phyloP scores from a whole-genome alignment of 2,329 filamentous ascomycete genomes.

The Sphaerulina musiva region DNA sequence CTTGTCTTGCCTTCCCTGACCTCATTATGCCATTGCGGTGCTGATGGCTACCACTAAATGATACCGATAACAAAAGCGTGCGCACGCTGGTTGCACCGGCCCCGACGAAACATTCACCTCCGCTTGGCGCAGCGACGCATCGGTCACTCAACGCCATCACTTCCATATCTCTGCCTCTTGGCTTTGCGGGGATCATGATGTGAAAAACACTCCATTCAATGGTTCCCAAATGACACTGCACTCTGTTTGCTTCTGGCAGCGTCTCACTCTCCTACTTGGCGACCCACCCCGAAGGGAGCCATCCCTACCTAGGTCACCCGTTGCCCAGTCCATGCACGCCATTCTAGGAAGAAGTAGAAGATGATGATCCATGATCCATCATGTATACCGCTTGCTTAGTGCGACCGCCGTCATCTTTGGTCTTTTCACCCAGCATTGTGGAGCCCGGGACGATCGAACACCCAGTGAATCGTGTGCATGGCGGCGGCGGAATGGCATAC shows the following conservation, averaged over 20 bases:
- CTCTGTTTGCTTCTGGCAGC: slow-evolving; percentile 13
- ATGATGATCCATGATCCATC: not conserved
- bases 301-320: slow-evolving; percentile 9
- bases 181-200: slow-evolving; percentile 16
- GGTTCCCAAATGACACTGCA: slow-evolving; percentile 9
- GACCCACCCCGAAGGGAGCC: slow-evolving; percentile 16
- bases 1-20: not conserved
- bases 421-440: slow-evolving; percentile 3
- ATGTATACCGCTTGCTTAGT: slow-evolving; percentile 9
- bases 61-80: not conserved
- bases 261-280: slow-evolving; percentile 21
- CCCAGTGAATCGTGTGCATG: slow-evolving; percentile 3
- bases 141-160: slow-evolving; percentile 13
- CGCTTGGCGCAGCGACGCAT: slow-evolving; percentile 17
- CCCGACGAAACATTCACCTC: not conserved
- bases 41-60: not conserved
- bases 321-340: slow-evolving; percentile 1
- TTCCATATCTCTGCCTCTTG: slow-evolving; percentile 9
- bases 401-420: slow-evolving; percentile 12
- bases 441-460: slow-evolving; percentile 12
- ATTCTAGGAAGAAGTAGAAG: not conserved
- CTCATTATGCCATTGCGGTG: not conserved
- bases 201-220: slow-evolving; percentile 6
- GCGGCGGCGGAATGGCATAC: slow-evolving; percentile 9
- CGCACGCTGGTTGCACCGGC: too few relatives aligned